Evolutionary conservation across 305 asterid genomes (phyloP).

Genomic region (Fraxinus albicans): DNA sequence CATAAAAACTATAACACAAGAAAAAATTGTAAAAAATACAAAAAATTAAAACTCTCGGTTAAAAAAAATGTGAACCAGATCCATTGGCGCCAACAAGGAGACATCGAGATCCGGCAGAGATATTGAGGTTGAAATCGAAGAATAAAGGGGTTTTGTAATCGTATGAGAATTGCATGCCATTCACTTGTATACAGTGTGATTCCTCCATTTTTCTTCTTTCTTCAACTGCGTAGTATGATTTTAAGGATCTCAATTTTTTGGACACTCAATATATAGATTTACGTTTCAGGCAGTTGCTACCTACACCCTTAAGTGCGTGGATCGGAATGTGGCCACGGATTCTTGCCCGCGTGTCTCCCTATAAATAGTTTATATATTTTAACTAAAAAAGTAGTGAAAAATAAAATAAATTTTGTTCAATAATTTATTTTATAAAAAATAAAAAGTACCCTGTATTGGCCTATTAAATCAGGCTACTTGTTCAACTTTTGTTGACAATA

Average conservation of each 20-base stretch:
- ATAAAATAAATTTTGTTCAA: no score
- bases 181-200: slow-evolving; percentile 53
- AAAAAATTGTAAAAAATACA: neutral
- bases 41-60: neutral
- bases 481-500: no score
- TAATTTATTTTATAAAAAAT: no score
- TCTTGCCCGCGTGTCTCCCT: neutral
- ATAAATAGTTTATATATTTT: neutral
- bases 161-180: slow-evolving; percentile 86
- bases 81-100: slow-evolving; percentile 98
- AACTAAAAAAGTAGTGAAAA: neutral
- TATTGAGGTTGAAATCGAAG: slow-evolving; percentile 62
- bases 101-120: slow-evolving; percentile 78
- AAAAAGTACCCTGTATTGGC: no score
- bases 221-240: neutral
- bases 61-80: slow-evolving; percentile 51
- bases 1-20: neutral
- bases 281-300: neutral
- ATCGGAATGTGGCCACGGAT: slow-evolving; percentile 13
- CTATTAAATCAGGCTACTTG: no score
- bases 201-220: slow-evolving; percentile 38
- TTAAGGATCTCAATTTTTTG: neutral
- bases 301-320: slow-evolving; percentile 2
- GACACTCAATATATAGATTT: neutral
- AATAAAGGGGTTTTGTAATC: slow-evolving; percentile 60